A percentile compares a stretch with the other conserved stretches of the same genome.
phyloP scores from a whole-genome alignment of 257 asterid genomes.

The Thymus quinquecostatus region DNA sequence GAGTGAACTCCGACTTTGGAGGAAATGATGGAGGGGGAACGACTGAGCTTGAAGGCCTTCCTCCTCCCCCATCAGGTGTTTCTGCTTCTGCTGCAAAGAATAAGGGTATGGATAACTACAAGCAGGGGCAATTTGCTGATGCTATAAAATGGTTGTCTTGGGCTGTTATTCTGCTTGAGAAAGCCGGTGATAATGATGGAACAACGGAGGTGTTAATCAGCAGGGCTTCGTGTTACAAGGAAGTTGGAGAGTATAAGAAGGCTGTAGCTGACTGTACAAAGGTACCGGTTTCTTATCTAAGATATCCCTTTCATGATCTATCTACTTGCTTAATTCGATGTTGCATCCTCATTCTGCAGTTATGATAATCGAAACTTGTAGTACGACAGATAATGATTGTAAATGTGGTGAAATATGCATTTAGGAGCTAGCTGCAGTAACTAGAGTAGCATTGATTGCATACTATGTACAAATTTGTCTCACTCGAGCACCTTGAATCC shows the following conservation, averaged over 20 bases:
- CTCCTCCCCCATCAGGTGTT: conserved; percentile 89
- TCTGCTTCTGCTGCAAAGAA: conserved; percentile 71
- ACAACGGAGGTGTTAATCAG: conserved; percentile 54
- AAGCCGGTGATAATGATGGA: conserved; percentile 57
- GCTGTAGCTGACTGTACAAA: conserved; percentile 99
- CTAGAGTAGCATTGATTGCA: not conserved
- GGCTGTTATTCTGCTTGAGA: conserved; percentile 73
- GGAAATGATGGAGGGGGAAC: conserved; percentile 61
- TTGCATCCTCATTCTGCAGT: not conserved
- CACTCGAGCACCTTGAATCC: not conserved
- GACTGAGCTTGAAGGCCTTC: conserved; percentile 92
- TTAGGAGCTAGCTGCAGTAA: not conserved
- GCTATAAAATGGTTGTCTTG: conserved; percentile 91
- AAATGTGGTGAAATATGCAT: not conserved
- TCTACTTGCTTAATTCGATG: conserved; percentile 4
- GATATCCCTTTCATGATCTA: not conserved
- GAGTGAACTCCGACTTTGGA: conserved; percentile 52
- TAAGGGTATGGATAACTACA: conserved; percentile 59
- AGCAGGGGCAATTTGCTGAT: conserved; percentile 90
- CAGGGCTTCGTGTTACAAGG: conserved; percentile 94
- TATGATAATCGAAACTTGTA: not conserved
- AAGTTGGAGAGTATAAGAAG: conserved; percentile 98
- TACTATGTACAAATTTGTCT: not conserved
- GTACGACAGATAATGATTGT: not conserved
- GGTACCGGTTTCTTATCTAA: conserved; percentile 43